Evolutionary conservation across 352 stramenopile species (phyloP).

Genomic region (Peronospora farinosa): DNA sequence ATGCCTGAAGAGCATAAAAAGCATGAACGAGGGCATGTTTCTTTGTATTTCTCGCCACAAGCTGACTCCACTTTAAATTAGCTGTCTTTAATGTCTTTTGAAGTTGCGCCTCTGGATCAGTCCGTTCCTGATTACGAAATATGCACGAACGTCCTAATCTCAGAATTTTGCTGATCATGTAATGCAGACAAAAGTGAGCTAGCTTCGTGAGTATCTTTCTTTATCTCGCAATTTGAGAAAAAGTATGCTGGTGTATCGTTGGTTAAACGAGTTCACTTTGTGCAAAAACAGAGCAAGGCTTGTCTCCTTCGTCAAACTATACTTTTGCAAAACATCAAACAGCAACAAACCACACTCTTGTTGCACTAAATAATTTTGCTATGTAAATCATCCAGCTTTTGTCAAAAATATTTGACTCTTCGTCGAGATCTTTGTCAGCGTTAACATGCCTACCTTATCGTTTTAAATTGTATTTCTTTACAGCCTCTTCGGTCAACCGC

Average conservation of each 20-base stretch:
- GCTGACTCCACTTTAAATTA: constrained; percentile 54
- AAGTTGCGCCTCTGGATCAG: constrained; percentile 14
- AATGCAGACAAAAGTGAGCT: constrained; percentile 61
- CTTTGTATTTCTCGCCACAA: constrained; percentile 51
- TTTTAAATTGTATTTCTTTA: constrained; percentile 11
- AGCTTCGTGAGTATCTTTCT: constrained; percentile 39
- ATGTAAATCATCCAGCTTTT: constrained; percentile 29
- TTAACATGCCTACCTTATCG: too few relatives aligned
- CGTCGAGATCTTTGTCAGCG: constrained; percentile 8
- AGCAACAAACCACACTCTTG: constrained; percentile 65
- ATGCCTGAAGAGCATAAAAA: constrained; percentile 67
- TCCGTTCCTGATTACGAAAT: constrained; percentile 5
- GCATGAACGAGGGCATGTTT: constrained; percentile 74
- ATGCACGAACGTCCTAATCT: constrained; percentile 49
- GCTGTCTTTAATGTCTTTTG: constrained; percentile 35
- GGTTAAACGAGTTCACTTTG: constrained; percentile 25
- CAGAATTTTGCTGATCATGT: constrained; percentile 69
- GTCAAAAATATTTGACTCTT: constrained; percentile 17
- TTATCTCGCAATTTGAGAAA: constrained; percentile 27
- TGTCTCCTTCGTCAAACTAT: constrained; percentile 40
- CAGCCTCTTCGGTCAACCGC: constrained; percentile 23
- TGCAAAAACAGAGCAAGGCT: constrained; percentile 25
- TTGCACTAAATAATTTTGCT: constrained; percentile 48
- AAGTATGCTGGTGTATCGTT: constrained; percentile 36
- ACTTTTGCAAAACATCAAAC: constrained; percentile 65